Conservation (phyloP, 2,329 filamentous ascomycete genomes). For the Colletotrichum caudatum region DNA sequence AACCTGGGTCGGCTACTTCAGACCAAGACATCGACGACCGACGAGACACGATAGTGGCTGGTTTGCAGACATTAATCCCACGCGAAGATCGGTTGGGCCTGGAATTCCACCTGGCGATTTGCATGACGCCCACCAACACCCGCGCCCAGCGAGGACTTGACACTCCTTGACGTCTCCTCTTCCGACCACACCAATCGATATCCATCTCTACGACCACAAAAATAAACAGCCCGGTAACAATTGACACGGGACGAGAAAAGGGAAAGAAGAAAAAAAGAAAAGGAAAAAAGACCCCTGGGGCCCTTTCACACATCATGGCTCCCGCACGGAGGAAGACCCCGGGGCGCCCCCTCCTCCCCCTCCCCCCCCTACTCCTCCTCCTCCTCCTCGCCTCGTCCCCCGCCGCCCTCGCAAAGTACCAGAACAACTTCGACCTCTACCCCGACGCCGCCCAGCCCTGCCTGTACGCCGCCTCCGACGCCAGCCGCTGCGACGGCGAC, state of each 20-base stretch:
- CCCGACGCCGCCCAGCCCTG: slow-evolving; percentile 57
- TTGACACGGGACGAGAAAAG: not conserved
- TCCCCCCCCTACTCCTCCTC: slow-evolving; percentile 43
- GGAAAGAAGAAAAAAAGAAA: too few species aligned
- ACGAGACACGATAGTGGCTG: not conserved
- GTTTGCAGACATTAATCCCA: too few species aligned
- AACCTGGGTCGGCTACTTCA: not conserved
- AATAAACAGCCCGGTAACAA: not conserved
- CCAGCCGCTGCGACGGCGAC: slow-evolving; percentile 56
- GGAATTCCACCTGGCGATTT: not conserved
- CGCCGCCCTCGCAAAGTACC: slow-evolving; percentile 44
- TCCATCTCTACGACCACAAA: not conserved
- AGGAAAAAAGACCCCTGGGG: not conserved
- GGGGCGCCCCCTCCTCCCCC: slow-evolving; percentile 35
- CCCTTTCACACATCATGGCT: slow-evolving; percentile 16
- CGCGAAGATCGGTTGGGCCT: not conserved
- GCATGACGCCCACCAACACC: not conserved
- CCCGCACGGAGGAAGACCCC: slow-evolving; percentile 23
- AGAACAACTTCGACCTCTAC: slow-evolving; percentile 59
- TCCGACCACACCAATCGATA: not conserved
- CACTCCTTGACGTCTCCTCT: not conserved
- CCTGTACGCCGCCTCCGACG: slow-evolving; percentile 55
- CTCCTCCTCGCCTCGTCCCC: slow-evolving; percentile 42
- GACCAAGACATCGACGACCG: not conserved
- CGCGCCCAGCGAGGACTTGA: not conserved